Conservation (phyloP, 345 rosid genomes). For the Gossypium mustelinum region DNA sequence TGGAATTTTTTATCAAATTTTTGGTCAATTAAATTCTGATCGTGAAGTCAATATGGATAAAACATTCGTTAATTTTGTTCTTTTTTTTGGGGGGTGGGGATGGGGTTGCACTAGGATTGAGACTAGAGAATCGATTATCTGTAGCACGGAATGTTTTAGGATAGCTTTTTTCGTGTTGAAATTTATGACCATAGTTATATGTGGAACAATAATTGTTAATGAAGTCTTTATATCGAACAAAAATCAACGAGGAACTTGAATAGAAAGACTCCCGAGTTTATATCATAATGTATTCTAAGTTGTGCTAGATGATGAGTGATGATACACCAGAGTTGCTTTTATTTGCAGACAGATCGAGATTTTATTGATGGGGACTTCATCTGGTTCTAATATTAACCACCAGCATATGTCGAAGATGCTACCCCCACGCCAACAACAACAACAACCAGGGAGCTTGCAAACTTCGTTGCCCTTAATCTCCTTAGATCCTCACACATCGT, state of each 20-base stretch:
- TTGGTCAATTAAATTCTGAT: neutral
- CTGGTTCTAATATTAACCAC: slow-evolving; percentile 75
- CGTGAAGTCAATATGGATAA: neutral
- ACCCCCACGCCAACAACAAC: slow-evolving; percentile 87
- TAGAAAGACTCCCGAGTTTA: neutral
- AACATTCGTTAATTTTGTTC: neutral
- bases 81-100: too few species aligned
- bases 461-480: slow-evolving; percentile 65
- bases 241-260: neutral
- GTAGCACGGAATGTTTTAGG: neutral
- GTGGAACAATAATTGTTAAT: neutral
- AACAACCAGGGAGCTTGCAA: slow-evolving; percentile 39
- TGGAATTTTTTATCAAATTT: neutral
- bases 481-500: slow-evolving; percentile 60
- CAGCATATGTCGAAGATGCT: slow-evolving; percentile 62
- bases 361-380: slow-evolving; percentile 75
- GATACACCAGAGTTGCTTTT: neutral
- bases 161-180: neutral
- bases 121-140: neutral
- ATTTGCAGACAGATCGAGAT: slow-evolving; percentile 17
- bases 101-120: neutral
- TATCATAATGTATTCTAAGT: neutral
- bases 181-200: neutral
- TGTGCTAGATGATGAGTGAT: neutral
- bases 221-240: neutral